Percentiles rank a stretch among this genome's conserved stretches.
Evolutionary conservation across 768 basidiomycete genomes (phyloP).

Genomic region (Sistotremastrum suecicum): DNA sequence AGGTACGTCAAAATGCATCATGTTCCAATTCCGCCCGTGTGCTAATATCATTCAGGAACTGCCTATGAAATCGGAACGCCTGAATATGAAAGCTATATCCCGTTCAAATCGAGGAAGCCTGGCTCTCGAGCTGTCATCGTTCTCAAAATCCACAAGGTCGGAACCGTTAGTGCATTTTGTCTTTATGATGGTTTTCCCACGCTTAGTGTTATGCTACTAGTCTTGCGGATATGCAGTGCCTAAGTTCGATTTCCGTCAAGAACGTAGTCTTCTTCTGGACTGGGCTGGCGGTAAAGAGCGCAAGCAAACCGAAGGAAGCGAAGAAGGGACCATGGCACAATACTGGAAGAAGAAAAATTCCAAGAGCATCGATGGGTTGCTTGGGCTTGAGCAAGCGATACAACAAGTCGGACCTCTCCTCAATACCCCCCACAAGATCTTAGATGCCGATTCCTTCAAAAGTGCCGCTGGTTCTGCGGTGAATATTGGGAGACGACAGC

Average conservation of each 20-base stretch:
- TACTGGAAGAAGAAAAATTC: slow-evolving; percentile 42
- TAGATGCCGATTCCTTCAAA: no score
- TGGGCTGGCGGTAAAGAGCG: slow-evolving; percentile 31
- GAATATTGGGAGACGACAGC: no score
- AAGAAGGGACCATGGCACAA: slow-evolving; percentile 2
- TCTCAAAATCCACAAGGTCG: slow-evolving; percentile 47
- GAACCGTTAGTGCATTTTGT: slow-evolving; percentile 19
- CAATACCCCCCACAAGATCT: no score
- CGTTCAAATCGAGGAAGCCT: slow-evolving; percentile 28
- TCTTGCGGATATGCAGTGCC: slow-evolving; percentile 58
- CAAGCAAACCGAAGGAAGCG: slow-evolving; percentile 20
- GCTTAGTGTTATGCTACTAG: slow-evolving; percentile 19
- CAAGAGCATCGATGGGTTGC: slow-evolving; percentile 42
- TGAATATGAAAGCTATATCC: slow-evolving; percentile 41
- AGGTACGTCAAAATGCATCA: slow-evolving; percentile 23
- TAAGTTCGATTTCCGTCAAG: slow-evolving; percentile 38
- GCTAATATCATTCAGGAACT: slow-evolving; percentile 23
- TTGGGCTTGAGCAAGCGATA: slow-evolving; percentile 20
- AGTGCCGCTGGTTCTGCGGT: no score
- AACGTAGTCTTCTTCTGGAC: slow-evolving; percentile 38
- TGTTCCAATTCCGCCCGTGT: background rate
- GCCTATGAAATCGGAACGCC: slow-evolving; percentile 49
- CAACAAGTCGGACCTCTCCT: background rate
- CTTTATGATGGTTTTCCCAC: background rate
- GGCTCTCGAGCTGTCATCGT: slow-evolving; percentile 50